phyloP scores from a whole-genome alignment of 768 basidiomycete genomes.

The Suillus alpinus region DNA sequence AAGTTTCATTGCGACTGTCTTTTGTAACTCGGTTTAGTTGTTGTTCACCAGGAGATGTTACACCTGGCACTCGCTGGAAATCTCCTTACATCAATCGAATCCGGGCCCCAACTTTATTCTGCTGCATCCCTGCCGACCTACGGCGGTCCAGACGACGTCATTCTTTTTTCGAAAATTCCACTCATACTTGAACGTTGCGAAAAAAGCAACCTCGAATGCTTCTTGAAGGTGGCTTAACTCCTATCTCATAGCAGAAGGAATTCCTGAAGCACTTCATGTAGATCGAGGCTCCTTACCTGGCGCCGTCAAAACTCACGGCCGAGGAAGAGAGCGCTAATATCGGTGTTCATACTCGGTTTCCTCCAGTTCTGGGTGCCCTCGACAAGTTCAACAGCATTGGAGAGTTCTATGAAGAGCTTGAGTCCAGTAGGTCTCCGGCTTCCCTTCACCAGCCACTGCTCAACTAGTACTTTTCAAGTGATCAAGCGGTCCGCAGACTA shows the following conservation, averaged over 20 bases:
- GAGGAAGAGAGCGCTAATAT: background rate
- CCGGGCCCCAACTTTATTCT: constrained; percentile 7
- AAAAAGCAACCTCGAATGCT: constrained; percentile 13
- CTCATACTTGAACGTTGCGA: constrained; percentile 11
- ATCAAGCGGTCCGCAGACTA: constrained; percentile 2
- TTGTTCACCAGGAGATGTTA: constrained; percentile 18
- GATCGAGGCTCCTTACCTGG: constrained; percentile 5
- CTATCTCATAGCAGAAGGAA: background rate
- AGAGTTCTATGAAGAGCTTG: constrained; percentile 5
- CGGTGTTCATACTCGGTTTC: background rate
- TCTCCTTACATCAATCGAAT: constrained; percentile 10
- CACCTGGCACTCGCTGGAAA: constrained; percentile 15
- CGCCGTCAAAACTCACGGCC: background rate
- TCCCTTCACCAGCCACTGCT: constrained; percentile 4
- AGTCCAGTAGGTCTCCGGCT: constrained; percentile 1
- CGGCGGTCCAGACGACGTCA: background rate
- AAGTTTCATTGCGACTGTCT: background rate
- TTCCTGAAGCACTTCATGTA: background rate
- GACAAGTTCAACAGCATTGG: constrained; percentile 4
- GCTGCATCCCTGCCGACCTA: constrained; percentile 6
- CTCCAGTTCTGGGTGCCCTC: background rate
- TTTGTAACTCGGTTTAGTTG: constrained; percentile 4
- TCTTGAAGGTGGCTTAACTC: constrained; percentile 11
- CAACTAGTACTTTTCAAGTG: constrained; percentile 5
- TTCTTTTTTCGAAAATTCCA: constrained; percentile 12